Percentiles rank a stretch among this genome's conserved stretches.
phyloP scores from a whole-genome alignment of 495 filamentous ascomycete genomes.

The Aspergillus leporis region DNA sequence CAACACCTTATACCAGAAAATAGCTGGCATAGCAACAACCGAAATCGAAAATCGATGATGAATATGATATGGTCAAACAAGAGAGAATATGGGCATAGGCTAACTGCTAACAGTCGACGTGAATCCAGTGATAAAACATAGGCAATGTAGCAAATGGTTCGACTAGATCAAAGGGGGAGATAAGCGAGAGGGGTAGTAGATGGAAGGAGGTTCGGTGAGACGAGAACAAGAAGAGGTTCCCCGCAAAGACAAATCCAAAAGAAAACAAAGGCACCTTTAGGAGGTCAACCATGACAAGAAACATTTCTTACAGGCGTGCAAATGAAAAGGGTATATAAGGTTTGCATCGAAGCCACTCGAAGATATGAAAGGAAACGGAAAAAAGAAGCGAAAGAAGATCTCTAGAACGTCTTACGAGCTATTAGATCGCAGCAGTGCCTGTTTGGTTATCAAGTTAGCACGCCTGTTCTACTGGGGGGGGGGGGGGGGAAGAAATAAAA shows the following conservation, averaged over 20 bases:
- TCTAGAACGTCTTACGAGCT: conserved; percentile 34
- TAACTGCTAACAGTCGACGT: conserved; percentile 16
- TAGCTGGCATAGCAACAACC: conserved; percentile 26
- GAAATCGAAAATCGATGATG: conserved; percentile 19
- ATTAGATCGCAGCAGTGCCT: conserved; percentile 44
- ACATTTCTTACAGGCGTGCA: conserved; percentile 28
- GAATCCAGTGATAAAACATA: conserved; percentile 22
- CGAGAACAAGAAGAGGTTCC: conserved; percentile 14
- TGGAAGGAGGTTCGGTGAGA: conserved; percentile 8
- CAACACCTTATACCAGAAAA: conserved; percentile 28
- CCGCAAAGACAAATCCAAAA: conserved; percentile 9
- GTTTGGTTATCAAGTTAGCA: conserved; percentile 2
- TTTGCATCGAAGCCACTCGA: conserved; percentile 28
- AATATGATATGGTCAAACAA: conserved; percentile 21
- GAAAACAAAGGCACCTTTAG: conserved; percentile 14
- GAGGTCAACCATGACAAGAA: conserved; percentile 18
- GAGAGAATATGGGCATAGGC: conserved; percentile 12
- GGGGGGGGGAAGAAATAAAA: not conserved
- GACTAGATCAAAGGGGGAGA: conserved; percentile 7
- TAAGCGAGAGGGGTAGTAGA: conserved; percentile 8
- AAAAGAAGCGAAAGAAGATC: conserved; percentile 20
- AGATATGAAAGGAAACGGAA: conserved; percentile 20
- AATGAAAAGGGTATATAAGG: conserved; percentile 30
- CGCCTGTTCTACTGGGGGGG: not conserved
- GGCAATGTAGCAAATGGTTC: conserved; percentile 16